These are phyloP conservation scores for Blepharisma undulans DNA, from an alignment of 169 alveolate genomes.

Conservation along the genomic window DNA sequence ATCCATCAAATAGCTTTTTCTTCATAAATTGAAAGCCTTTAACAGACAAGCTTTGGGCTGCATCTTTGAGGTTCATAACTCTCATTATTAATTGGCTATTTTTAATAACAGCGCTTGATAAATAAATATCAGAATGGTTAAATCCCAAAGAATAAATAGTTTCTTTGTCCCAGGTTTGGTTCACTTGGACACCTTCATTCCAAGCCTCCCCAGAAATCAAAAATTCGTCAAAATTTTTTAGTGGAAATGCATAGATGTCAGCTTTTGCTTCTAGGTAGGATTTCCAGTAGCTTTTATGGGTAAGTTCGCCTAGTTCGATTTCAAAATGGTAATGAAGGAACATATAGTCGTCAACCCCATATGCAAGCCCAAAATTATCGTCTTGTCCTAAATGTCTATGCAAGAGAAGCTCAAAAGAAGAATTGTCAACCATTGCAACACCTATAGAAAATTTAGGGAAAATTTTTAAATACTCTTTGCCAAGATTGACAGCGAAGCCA, in stretches of 20 bases:
- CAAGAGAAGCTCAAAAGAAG: neutral
- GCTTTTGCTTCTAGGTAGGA: neutral
- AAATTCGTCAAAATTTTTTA: neutral
- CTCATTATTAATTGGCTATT: neutral
- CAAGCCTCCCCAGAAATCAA: neutral
- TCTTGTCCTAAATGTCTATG: neutral
- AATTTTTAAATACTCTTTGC: neutral
- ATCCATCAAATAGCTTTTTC: neutral
- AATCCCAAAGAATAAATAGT: neutral
- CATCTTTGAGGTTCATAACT: neutral
- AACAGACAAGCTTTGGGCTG: neutral
- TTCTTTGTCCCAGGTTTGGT: neutral
- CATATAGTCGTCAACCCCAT: neutral
- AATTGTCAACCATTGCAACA: neutral
- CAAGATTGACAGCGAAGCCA: neutral
- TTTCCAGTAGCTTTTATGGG: neutral
- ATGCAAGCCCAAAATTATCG: slow-evolving; percentile 9
- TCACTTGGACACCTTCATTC: neutral
- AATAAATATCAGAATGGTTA: neutral
- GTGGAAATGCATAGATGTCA: neutral
- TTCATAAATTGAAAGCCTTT: neutral
- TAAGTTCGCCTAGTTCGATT: neutral
- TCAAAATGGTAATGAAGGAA: neutral
- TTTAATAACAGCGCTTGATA: neutral
- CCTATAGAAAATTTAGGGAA: neutral